A percentile compares a stretch with the other conserved stretches of the same genome.
Conservation (phyloP, 1,284 basidiomycete genomes). For the Moesziomyces globuligerus region DNA sequence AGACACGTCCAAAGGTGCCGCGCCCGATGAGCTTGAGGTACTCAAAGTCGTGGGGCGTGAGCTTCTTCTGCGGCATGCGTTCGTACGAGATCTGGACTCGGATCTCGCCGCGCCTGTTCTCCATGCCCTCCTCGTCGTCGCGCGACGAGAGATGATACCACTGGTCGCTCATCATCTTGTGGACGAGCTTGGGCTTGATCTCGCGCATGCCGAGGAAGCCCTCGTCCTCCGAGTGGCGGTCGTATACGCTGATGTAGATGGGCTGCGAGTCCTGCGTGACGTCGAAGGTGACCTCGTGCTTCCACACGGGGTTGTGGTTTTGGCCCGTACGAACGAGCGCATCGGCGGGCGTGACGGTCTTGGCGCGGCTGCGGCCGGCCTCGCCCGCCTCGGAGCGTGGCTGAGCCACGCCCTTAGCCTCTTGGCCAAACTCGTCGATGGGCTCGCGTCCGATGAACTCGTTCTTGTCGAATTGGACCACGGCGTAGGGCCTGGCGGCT, state of each 20-base stretch:
- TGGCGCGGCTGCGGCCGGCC: slow-evolving; percentile 71
- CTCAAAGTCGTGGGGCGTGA: slow-evolving; percentile 80
- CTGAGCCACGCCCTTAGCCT: slow-evolving; percentile 81
- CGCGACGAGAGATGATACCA: slow-evolving; percentile 83
- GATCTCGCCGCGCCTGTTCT: slow-evolving; percentile 77
- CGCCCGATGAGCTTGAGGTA: slow-evolving; percentile 98
- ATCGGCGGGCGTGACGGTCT: slow-evolving; percentile 51
- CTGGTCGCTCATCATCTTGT: slow-evolving; percentile 94
- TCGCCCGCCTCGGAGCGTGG: slow-evolving; percentile 74
- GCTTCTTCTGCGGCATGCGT: slow-evolving; percentile 61
- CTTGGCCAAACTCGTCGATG: slow-evolving; percentile 82
- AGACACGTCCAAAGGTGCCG: slow-evolving; percentile 95
- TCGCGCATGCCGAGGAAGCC: slow-evolving; percentile 91
- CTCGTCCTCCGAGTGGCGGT: slow-evolving; percentile 83
- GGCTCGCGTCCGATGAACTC: slow-evolving; percentile 96
- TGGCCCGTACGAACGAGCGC: slow-evolving; percentile 31
- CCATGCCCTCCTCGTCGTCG: slow-evolving; percentile 51
- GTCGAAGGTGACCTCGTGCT: slow-evolving; percentile 91
- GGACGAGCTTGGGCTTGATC: slow-evolving; percentile 86
- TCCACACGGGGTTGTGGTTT: slow-evolving; percentile 94
- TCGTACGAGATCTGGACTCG: slow-evolving; percentile 94
- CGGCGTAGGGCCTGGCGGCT: slow-evolving; percentile 85
- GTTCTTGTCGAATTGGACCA: slow-evolving; percentile 98
- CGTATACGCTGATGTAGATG: slow-evolving; percentile 90
- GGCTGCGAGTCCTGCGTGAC: slow-evolving; percentile 90